A percentile compares a stretch with the other conserved stretches of the same genome.
phyloP scores from a whole-genome alignment of 805 yeast genomes.

The Isabelozyma pseudorhagii region DNA sequence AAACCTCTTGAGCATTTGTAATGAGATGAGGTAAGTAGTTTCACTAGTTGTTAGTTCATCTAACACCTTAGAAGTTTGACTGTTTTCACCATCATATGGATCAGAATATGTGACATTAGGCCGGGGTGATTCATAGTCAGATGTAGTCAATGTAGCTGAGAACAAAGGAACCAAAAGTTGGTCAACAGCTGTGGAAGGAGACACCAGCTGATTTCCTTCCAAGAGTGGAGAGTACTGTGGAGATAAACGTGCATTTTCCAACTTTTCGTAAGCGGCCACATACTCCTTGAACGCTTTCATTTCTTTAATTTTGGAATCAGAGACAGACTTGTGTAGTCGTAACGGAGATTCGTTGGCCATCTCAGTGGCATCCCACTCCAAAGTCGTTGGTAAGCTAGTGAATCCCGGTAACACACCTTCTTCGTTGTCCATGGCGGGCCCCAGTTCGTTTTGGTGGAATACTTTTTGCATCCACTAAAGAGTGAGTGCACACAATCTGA shows the following conservation, averaged over 20 bases:
- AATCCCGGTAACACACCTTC: background rate
- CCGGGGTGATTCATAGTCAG: background rate
- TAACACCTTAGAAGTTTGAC: conserved; percentile 17
- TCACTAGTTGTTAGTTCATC: conserved; percentile 52
- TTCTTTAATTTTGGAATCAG: background rate
- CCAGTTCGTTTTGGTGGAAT: background rate
- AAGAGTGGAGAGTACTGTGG: too few relatives aligned
- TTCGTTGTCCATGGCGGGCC: conserved; percentile 10
- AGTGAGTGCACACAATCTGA: background rate
- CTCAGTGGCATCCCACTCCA: background rate
- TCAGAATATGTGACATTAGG: background rate
- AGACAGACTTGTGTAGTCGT: background rate
- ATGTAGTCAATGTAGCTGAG: background rate
- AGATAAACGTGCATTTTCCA: too few relatives aligned
- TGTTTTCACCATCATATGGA: background rate
- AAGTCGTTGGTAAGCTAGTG: background rate
- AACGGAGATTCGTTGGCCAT: background rate
- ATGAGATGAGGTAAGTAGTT: conserved; percentile 41
- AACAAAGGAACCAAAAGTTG: background rate
- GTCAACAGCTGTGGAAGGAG: background rate
- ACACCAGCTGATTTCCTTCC: background rate
- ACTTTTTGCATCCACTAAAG: conserved; percentile 15
- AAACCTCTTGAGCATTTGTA: conserved; percentile 39
- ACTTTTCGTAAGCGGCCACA: too few relatives aligned
- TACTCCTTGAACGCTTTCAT: background rate